A percentile compares a stretch with the other conserved stretches of the same genome.
These are phyloP conservation scores for Penicillium lagena DNA, from an alignment of 495 filamentous ascomycete species.

Conservation along the genomic window DNA sequence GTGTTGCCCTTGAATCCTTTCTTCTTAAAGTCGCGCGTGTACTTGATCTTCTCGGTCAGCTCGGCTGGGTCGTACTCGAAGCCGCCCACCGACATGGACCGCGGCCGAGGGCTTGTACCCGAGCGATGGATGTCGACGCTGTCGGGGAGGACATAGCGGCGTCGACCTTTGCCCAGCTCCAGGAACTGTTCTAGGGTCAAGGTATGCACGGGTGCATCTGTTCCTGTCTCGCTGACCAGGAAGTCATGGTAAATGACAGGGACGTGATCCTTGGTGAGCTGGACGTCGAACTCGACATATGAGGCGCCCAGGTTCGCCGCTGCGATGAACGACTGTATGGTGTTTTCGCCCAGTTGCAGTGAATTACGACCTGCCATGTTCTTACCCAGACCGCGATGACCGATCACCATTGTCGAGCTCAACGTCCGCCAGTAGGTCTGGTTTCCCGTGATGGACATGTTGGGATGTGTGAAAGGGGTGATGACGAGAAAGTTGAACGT, in stretches of 20 bases:
- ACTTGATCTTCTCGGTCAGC: slow-evolving; percentile 89
- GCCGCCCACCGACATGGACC: slow-evolving; percentile 54
- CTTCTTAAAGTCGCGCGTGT: slow-evolving; percentile 88
- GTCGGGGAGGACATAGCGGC: slow-evolving; percentile 8
- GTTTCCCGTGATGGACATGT: slow-evolving; percentile 81
- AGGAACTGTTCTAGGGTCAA: slow-evolving; percentile 91
- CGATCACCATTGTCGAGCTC: slow-evolving; percentile 81
- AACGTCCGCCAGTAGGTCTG: slow-evolving; percentile 95
- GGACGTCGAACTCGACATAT: slow-evolving; percentile 93
- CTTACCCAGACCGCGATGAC: slow-evolving; percentile 88
- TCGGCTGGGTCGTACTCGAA: slow-evolving; percentile 48
- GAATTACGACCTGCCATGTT: slow-evolving; percentile 77
- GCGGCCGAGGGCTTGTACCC: slow-evolving; percentile 24
- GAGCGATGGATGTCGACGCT: slow-evolving; percentile 6
- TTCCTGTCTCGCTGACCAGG: slow-evolving; percentile 94
- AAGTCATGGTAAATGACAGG: slow-evolving; percentile 99
- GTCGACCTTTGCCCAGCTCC: slow-evolving; percentile 57
- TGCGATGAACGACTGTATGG: slow-evolving; percentile 87
- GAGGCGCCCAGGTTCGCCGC: slow-evolving; percentile 88
- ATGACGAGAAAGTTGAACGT: slow-evolving; percentile 97
- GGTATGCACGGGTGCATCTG: slow-evolving; percentile 93
- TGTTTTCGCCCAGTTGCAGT: slow-evolving; percentile 93
- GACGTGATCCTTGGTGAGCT: slow-evolving; percentile 96
- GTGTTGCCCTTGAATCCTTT: slow-evolving; percentile 95
- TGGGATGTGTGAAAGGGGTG: slow-evolving; percentile 88